Conservation (phyloP, 208 protist genomes). For the Leishmania tropica region DNA sequence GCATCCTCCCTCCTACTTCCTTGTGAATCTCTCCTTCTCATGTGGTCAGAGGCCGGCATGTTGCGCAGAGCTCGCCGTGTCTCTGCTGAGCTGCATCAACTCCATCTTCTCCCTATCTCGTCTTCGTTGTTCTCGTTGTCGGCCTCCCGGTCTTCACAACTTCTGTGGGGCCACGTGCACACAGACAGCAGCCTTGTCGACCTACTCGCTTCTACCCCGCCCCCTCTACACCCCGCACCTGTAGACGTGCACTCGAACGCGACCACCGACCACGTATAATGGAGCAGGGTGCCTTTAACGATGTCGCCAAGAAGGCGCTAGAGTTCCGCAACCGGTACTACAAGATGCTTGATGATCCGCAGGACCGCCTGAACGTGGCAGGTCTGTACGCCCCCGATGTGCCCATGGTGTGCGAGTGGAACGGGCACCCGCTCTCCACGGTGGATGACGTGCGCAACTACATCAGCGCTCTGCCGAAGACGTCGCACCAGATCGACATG, state of each 20-base stretch:
- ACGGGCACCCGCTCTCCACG: slow-evolving; percentile 74
- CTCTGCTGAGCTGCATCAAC: slow-evolving; percentile 1
- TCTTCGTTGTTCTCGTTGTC: not conserved
- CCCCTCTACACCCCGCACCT: not conserved
- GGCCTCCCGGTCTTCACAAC: too few species aligned
- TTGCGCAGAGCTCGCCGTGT: not conserved
- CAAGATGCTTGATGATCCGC: slow-evolving; percentile 69
- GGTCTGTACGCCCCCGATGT: slow-evolving; percentile 71
- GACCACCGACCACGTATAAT: slow-evolving; percentile 22
- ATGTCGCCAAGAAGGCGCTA: slow-evolving; percentile 82
- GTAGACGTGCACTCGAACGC: not conserved
- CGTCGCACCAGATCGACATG: slow-evolving; percentile 76
- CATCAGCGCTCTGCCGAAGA: slow-evolving; percentile 67
- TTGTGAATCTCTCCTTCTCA: not conserved
- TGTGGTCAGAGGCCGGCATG: not conserved
- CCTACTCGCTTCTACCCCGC: not conserved
- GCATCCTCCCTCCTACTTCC: not conserved
- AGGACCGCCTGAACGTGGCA: slow-evolving; percentile 55
- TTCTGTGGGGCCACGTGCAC: not conserved
- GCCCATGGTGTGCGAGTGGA: slow-evolving; percentile 87
- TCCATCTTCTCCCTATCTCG: not conserved
- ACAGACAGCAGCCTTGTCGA: not conserved
- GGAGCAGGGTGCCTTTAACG: slow-evolving; percentile 70
- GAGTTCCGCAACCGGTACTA: slow-evolving; percentile 85
- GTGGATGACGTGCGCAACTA: slow-evolving; percentile 61